phyloP scores from a whole-genome alignment of 1,139 yeast species.

The Blastobotrys elegans region DNA sequence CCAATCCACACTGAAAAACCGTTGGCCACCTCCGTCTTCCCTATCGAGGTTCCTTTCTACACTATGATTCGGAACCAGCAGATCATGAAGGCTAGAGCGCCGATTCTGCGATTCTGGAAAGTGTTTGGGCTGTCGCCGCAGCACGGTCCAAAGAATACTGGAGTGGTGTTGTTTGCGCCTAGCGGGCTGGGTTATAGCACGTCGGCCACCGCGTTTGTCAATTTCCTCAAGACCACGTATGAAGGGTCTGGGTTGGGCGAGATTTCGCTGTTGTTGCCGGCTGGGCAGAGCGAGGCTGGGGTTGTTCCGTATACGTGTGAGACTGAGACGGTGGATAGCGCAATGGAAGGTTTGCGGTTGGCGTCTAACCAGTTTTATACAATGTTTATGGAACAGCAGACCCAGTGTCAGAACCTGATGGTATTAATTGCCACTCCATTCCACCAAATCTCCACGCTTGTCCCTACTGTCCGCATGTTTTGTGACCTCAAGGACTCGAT shows the following conservation, averaged over 20 bases:
- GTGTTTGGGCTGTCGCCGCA: constrained; percentile 36
- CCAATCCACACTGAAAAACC: constrained; percentile 3
- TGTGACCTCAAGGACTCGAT: constrained; percentile 23
- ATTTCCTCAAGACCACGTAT: constrained; percentile 31
- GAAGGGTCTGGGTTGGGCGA: constrained; percentile 36
- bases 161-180: constrained; percentile 30
- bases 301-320: constrained; percentile 12
- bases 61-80: constrained; percentile 28
- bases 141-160: constrained; percentile 30
- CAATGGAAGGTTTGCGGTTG: constrained; percentile 9
- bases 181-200: constrained; percentile 27
- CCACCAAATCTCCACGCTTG: constrained; percentile 13
- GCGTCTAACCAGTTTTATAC: constrained; percentile 6
- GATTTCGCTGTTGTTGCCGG: constrained; percentile 27
- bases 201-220: constrained; percentile 27
- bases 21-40: constrained; percentile 15
- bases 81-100: constrained; percentile 32
- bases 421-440: constrained; percentile 16
- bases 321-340: constrained; percentile 4
- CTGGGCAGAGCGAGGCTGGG: constrained; percentile 21
- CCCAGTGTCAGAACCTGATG: neutral
- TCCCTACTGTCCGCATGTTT: constrained; percentile 15
- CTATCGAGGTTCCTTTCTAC: constrained; percentile 29
- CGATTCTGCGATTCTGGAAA: constrained; percentile 38
- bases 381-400: constrained; percentile 3